Evolutionary conservation across 2,329 filamentous ascomycete genomes (phyloP).

Genomic region (Curvularia spicifera): DNA sequence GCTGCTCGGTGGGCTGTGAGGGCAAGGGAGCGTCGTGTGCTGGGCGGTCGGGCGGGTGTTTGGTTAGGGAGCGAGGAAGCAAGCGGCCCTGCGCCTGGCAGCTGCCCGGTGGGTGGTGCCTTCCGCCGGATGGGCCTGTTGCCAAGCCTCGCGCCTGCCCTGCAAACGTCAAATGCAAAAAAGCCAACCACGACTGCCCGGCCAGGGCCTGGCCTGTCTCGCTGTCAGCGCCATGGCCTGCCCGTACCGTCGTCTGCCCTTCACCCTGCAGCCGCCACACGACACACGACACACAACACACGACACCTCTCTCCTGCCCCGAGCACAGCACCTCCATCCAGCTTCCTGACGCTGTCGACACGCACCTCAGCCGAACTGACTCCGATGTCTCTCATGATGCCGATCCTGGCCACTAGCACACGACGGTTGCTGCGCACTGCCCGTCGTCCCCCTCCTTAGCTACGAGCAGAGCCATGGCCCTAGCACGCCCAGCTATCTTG

Average conservation of each 20-base stretch:
- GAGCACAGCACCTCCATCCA: too few relatives aligned
- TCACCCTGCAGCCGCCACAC: neutral
- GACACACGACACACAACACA: neutral
- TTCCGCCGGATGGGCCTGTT: conserved; percentile 19
- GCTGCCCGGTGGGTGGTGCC: conserved; percentile 5
- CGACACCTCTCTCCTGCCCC: too few relatives aligned
- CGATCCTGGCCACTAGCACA: conserved; percentile 12
- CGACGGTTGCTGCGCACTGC: neutral
- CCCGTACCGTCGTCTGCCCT: conserved; percentile 1
- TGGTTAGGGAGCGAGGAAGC: conserved; percentile 24
- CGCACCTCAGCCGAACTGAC: conserved; percentile 13
- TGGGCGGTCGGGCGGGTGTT: conserved; percentile 21
- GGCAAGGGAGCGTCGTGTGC: conserved; percentile 24
- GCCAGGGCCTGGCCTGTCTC: neutral
- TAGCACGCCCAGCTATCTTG: neutral
- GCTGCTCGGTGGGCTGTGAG: conserved; percentile 34
- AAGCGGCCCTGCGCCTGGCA: conserved; percentile 15
- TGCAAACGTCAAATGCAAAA: conserved; percentile 19
- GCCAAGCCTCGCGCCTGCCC: conserved; percentile 15
- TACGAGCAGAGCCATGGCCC: neutral
- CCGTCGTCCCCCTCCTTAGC: conserved; percentile 5
- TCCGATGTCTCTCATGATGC: conserved; percentile 12
- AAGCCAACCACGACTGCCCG: conserved; percentile 13
- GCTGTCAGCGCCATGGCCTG: neutral
- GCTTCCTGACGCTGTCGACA: conserved; percentile 5